Base-by-base conservation (phyloP, 257 asterid species). In the Solanum tarapatanum region DNA sequence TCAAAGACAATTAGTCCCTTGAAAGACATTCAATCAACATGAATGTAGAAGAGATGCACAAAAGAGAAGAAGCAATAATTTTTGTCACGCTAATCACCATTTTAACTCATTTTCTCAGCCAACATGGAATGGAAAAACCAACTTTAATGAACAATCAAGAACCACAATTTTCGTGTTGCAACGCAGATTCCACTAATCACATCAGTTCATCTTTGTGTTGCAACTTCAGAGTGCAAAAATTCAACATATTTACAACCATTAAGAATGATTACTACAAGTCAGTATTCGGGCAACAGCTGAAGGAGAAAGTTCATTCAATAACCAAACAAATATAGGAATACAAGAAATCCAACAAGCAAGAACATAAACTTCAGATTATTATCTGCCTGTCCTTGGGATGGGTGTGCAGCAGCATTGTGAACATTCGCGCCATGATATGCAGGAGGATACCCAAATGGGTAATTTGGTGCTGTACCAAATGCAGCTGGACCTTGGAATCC, bases 401-500 rank as follows among this genome's bases (percentile, higher is more conserved):
- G 7, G 12, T 90, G 94, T 86, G 89, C 93, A 28, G 96, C 93
- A 28, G 96, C 93, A 82, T 82, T 48, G 10, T 48, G 85, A 82
- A 82, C 85, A 82, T 82, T 48, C 68, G 2, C 43, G 11, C 30
- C 70, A 48, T 35, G 85, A 82, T 82, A 82, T 28, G 69, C 43
- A 48, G 41, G 85, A 82, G 41, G 69, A 82, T 82, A 48, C 26
- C 43, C 85, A 28, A 28, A 82, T 17, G 26, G 43, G 85, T 82
- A 48, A 82, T 82, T 48, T 16, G 69, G 24, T 10, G 85, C 33
- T 82, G 85, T 4, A 48, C 69, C 85, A 73, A 94, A 94, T 6
- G 92, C 94, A n/a, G 96, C 93, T 48, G 95, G 96, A 88, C 94
- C 98, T 17, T 93, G 93, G 85, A 91, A 93, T 7, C 95, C 94